phyloP scores from a whole-genome alignment of 805 yeast species.

The Starmerella ratchasimensis region DNA sequence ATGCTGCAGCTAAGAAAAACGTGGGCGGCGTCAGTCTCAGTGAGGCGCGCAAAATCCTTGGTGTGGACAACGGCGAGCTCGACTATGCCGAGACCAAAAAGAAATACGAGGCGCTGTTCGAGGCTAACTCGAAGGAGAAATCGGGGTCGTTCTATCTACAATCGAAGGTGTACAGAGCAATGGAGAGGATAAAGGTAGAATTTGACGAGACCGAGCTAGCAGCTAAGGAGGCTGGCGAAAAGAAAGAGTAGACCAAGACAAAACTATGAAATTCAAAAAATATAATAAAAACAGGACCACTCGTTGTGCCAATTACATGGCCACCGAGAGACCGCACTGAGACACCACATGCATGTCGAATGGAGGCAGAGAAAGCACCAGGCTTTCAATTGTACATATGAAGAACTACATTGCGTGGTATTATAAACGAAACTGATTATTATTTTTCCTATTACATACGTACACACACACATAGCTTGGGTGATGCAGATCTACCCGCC shows the following conservation, averaged over 20 bases:
- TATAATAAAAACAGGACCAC: too few species aligned
- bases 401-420: too few species aligned
- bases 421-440: too few species aligned
- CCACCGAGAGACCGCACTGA: too few species aligned
- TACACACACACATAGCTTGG: too few species aligned
- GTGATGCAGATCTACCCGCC: too few species aligned
- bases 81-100: slow-evolving; percentile 42
- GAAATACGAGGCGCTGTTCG: slow-evolving; percentile 70
- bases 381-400: too few species aligned
- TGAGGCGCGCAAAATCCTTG: slow-evolving; percentile 84
- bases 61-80: slow-evolving; percentile 46
- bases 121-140: slow-evolving; percentile 80
- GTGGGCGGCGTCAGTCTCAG: slow-evolving; percentile 71
- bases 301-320: too few species aligned
- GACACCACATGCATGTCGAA: too few species aligned
- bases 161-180: slow-evolving; percentile 84
- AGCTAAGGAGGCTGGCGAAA: background rate
- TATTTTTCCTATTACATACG: too few species aligned
- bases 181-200: slow-evolving; percentile 78
- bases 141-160: slow-evolving; percentile 94
- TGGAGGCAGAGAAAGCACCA: too few species aligned
- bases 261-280: too few species aligned
- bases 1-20: slow-evolving; percentile 32
- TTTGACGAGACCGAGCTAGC: slow-evolving; percentile 29
- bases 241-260: background rate